Evolutionary conservation across 257 asterid species (phyloP).

Genomic region (Cynanchum wilfordii): DNA sequence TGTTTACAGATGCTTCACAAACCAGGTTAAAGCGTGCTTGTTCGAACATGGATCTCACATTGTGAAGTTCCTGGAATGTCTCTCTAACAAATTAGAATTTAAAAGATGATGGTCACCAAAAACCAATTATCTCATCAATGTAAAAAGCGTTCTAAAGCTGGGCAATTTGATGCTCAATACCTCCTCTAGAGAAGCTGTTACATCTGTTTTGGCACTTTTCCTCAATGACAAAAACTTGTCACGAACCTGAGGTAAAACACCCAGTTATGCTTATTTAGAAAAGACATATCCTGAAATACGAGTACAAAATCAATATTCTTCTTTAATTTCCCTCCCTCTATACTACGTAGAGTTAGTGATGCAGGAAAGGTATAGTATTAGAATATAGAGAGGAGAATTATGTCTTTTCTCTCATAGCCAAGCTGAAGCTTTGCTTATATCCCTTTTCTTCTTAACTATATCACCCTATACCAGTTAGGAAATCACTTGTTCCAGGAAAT

Average conservation of each 20-base stretch:
- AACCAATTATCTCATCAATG: conserved; percentile 44
- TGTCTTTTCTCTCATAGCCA: too few species aligned
- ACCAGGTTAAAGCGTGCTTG: conserved; percentile 94
- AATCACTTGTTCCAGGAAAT: background rate
- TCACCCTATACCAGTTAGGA: background rate
- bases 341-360: background rate
- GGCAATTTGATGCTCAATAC: conserved; percentile 39
- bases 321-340: background rate
- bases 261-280: background rate
- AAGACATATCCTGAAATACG: background rate
- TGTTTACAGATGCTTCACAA: conserved; percentile 23
- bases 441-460: too few species aligned
- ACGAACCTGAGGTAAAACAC: conserved; percentile 60
- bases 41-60: conserved; percentile 80
- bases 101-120: conserved; percentile 58
- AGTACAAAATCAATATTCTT: background rate
- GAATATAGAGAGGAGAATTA: too few species aligned
- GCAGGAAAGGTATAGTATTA: too few species aligned
- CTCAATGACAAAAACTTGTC: conserved; percentile 83
- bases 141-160: conserved; percentile 17
- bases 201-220: conserved; percentile 81
- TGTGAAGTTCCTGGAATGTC: conserved; percentile 98
- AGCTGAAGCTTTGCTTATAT: too few species aligned
- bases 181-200: conserved; percentile 80
- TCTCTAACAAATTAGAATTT: conserved; percentile 89